Evolutionary conservation across 768 basidiomycete genomes (phyloP), one percentile per base, ranked within the genome.

Genomic region (Suillus occidentalis): DNA sequence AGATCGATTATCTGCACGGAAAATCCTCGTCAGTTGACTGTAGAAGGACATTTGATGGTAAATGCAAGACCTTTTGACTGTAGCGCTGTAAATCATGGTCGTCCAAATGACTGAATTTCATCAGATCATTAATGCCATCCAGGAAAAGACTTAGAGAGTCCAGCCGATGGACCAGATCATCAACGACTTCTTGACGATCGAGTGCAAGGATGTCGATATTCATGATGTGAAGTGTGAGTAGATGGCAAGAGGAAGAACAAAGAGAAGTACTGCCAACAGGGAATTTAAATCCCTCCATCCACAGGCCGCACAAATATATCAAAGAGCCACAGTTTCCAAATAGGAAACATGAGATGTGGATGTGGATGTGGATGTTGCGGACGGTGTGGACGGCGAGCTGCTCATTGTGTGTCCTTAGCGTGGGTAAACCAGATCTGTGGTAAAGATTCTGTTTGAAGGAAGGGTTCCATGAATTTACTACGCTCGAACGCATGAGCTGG

Each of bases 1-100:
- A 87, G 68, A 20, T 78, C 74, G 56, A 87, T 77, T 56, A 87
- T 77, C 85, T 87, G 67, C 57, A 34, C 10, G 13, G 9, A 20
- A 40, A 6, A 57, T 62, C 18, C 37, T 28, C 25, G 25, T 52
- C 36, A 59, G 16, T 40, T 3, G 43, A 25, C 73, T 42, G 70
- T 64, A 66, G 58, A 61, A 50, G 31, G 40, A 6, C 4, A n/a
- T 22, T 45, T 42, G 37, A 31, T 40, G 39, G 47, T 2, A 20
- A 25, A 14, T 16, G 9, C 1, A 22, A 16, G 6, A 73, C 76
- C 70, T 76, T 76, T 69, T 72, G 71, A 37, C 66, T 66, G 18
- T 77, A 72, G 18, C 56, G 57, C 43, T 69, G 68, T 42, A 78
- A 56, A 57, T 74, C 68, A 9, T 49, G 63, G 42, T 72, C 65